phyloP scores from a whole-genome alignment of 495 filamentous ascomycete genomes.

The Entonaema liquescens region DNA sequence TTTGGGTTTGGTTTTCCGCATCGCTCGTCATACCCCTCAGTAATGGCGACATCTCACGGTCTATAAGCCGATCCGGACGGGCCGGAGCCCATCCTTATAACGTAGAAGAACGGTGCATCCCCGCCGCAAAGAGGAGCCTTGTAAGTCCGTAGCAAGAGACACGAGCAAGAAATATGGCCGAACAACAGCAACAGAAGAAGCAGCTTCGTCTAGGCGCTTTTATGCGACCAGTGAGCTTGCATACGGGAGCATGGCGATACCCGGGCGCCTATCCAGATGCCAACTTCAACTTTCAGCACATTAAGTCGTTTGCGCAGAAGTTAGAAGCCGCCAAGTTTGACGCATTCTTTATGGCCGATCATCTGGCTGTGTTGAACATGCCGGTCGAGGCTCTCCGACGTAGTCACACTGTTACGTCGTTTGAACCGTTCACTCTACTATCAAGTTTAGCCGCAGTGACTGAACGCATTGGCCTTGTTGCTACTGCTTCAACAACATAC shows the following conservation, averaged over 20 bases:
- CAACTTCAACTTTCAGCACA: conserved; percentile 66
- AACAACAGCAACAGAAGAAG: conserved; percentile 38
- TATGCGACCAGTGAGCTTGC: conserved; percentile 66
- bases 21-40: conserved; percentile 39
- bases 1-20: conserved; percentile 29
- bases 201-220: conserved; percentile 66
- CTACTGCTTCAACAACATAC: conserved; percentile 64
- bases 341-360: conserved; percentile 71
- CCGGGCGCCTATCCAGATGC: conserved; percentile 64
- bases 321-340: conserved; percentile 68
- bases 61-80: conserved; percentile 29
- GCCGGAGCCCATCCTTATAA: conserved; percentile 15
- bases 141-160: not conserved
- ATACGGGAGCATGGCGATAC: conserved; percentile 67
- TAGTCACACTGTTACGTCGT: conserved; percentile 65
- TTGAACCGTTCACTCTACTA: conserved; percentile 59
- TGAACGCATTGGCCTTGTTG: conserved; percentile 59
- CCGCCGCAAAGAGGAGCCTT: not conserved
- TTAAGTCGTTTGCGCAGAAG: conserved; percentile 63
- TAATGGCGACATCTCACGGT: conserved; percentile 37
- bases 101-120: conserved; percentile 12
- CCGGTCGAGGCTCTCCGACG: conserved; percentile 64
- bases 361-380: conserved; percentile 67
- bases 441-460: conserved; percentile 62
- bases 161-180: conserved; percentile 25